phyloP scores from a whole-genome alignment of 768 basidiomycete species.

The Lactarius sanguifluus region DNA sequence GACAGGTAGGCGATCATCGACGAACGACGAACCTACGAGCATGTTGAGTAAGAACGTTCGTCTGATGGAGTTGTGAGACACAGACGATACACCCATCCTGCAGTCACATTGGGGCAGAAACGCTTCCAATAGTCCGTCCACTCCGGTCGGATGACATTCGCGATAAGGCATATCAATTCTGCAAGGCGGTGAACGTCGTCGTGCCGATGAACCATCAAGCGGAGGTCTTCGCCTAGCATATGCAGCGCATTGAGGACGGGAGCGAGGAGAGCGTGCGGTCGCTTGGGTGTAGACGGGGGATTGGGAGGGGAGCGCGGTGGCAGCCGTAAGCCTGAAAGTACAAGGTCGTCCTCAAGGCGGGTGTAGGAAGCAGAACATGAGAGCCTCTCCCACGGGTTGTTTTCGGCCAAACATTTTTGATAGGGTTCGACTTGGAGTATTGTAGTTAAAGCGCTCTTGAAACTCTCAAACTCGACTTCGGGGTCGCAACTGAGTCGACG shows the following conservation, averaged over 20 bases:
- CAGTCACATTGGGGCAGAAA: slow-evolving; percentile 60
- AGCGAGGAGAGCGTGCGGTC: slow-evolving; percentile 49
- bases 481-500: slow-evolving; percentile 44
- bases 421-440: slow-evolving; percentile 42
- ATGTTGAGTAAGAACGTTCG: slow-evolving; percentile 18
- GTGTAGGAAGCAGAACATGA: slow-evolving; percentile 44
- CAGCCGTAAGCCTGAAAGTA: slow-evolving; percentile 46
- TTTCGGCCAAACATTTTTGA: not conserved
- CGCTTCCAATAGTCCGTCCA: slow-evolving; percentile 96
- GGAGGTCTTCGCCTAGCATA: slow-evolving; percentile 69
- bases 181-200: slow-evolving; percentile 56
- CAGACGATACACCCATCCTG: slow-evolving; percentile 48
- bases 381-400: slow-evolving; percentile 51
- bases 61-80: slow-evolving; percentile 20
- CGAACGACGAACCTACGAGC: slow-evolving; percentile 37
- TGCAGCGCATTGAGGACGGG: slow-evolving; percentile 75
- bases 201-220: slow-evolving; percentile 57
- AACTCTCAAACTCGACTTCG: slow-evolving; percentile 56
- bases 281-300: slow-evolving; percentile 13
- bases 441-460: slow-evolving; percentile 51
- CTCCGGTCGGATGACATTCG: slow-evolving; percentile 66
- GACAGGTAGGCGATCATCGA: slow-evolving; percentile 71
- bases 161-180: slow-evolving; percentile 61
- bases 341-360: slow-evolving; percentile 61
- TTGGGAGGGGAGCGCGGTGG: slow-evolving; percentile 31